These are phyloP conservation scores for Magnaporthiopsis poae DNA, from an alignment of 2,329 filamentous ascomycete genomes.

Conservation along the genomic window DNA sequence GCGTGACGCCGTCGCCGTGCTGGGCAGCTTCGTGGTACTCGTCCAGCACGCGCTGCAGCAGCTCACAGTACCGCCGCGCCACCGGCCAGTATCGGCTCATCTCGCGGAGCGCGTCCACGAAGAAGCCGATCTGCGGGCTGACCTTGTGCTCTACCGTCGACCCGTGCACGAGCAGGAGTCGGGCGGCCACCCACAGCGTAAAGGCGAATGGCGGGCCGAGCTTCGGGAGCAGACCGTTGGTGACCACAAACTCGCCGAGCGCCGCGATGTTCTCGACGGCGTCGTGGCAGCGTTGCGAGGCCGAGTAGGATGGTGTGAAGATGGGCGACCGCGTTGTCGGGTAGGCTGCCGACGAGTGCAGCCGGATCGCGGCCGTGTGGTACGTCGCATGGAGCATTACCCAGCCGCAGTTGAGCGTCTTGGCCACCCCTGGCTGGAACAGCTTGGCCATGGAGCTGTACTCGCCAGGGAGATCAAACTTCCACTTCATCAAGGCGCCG, in stretches of 20 bases:
- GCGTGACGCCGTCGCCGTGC: conserved; percentile 64
- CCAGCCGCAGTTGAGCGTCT: conserved; percentile 69
- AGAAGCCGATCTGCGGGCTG: conserved; percentile 67
- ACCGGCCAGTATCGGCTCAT: conserved; percentile 82
- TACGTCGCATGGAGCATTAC: conserved; percentile 87
- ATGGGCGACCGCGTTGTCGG: conserved; percentile 80
- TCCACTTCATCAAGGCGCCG: conserved; percentile 69
- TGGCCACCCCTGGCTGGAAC: conserved; percentile 58
- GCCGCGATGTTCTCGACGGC: conserved; percentile 76
- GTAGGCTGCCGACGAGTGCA: conserved; percentile 87
- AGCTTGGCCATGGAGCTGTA: conserved; percentile 76
- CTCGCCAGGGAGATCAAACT: conserved; percentile 70
- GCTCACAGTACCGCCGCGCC: conserved; percentile 67
- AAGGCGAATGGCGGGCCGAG: conserved; percentile 87
- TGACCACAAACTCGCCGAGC: conserved; percentile 67
- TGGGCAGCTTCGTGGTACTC: conserved; percentile 73
- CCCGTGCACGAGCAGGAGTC: conserved; percentile 77
- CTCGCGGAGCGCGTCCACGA: conserved; percentile 70
- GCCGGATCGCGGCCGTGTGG: conserved; percentile 77
- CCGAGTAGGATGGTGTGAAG: conserved; percentile 80
- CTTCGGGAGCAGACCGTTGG: conserved; percentile 64
- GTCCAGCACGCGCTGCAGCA: conserved; percentile 74
- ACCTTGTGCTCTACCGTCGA: conserved; percentile 80
- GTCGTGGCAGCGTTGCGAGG: conserved; percentile 69
- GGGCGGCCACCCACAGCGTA: conserved; percentile 81